These are phyloP conservation scores for Penicillium decumbens DNA, from an alignment of 2,329 filamentous ascomycete species.

Conservation along the genomic window DNA sequence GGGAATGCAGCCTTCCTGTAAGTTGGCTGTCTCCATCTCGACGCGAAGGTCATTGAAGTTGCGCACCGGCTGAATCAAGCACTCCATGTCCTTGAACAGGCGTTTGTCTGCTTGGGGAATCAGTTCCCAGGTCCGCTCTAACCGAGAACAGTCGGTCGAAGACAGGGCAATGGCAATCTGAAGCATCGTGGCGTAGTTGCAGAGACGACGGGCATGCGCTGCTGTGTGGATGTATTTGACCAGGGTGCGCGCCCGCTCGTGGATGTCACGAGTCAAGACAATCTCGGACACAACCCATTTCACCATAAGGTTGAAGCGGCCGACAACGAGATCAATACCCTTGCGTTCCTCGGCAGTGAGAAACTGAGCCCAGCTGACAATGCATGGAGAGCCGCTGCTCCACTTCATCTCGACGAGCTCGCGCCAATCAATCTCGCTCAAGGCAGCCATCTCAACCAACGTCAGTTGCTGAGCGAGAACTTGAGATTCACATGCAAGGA, in stretches of 20 bases:
- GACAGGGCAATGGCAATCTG: slow-evolving; percentile 61
- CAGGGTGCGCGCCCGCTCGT: slow-evolving; percentile 58
- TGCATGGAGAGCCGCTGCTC: slow-evolving; percentile 52
- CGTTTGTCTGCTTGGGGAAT: slow-evolving; percentile 53
- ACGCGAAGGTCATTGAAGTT: slow-evolving; percentile 60
- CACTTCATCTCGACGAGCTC: slow-evolving; percentile 61
- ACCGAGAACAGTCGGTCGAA: slow-evolving; percentile 54
- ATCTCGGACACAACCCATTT: slow-evolving; percentile 63
- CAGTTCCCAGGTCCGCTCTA: slow-evolving; percentile 56
- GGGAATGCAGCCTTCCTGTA: slow-evolving; percentile 60
- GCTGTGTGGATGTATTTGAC: slow-evolving; percentile 62
- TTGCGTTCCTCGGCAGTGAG: slow-evolving; percentile 51
- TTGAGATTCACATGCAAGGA: slow-evolving; percentile 59
- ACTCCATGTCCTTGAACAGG: slow-evolving; percentile 56
- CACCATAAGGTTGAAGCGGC: slow-evolving; percentile 62
- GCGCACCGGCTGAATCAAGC: slow-evolving; percentile 57
- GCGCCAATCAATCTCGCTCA: slow-evolving; percentile 64
- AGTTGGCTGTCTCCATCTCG: slow-evolving; percentile 59
- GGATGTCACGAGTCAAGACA: slow-evolving; percentile 53
- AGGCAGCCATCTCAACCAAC: slow-evolving; percentile 60
- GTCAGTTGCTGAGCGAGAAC: slow-evolving; percentile 60
- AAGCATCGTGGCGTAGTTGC: slow-evolving; percentile 63
- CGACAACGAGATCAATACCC: slow-evolving; percentile 61
- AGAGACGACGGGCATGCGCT: slow-evolving; percentile 53
- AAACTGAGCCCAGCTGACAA: slow-evolving; percentile 59